These are phyloP conservation scores for Colletotrichum neosansevieriae DNA, from an alignment of 2,329 filamentous ascomycete genomes.

Conservation along the genomic window DNA sequence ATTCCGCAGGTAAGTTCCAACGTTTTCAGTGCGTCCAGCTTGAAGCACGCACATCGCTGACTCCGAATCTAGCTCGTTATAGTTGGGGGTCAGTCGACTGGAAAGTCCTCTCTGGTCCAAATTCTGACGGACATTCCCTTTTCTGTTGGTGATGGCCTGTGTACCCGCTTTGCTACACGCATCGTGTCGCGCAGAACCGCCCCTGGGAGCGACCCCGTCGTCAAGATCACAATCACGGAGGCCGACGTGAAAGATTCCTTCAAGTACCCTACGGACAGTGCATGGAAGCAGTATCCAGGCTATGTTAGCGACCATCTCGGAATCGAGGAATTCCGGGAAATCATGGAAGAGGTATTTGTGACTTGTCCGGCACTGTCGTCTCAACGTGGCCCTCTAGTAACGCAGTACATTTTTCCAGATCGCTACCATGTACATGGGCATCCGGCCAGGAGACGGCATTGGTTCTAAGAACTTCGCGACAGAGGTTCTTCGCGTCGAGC, in stretches of 20 bases:
- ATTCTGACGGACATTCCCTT: slow-evolving; percentile 54
- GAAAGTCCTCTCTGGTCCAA: slow-evolving; percentile 53
- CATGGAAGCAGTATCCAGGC: slow-evolving; percentile 43
- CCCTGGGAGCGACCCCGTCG: slow-evolving; percentile 45
- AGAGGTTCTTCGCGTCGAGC: slow-evolving; percentile 53
- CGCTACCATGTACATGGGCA: slow-evolving; percentile 48
- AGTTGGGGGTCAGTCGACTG: slow-evolving; percentile 52
- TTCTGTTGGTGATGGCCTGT: slow-evolving; percentile 47
- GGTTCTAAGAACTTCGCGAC: slow-evolving; percentile 51
- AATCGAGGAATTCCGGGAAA: slow-evolving; percentile 45
- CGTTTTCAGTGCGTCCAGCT: neutral
- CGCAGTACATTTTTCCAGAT: slow-evolving; percentile 40
- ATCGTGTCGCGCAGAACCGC: slow-evolving; percentile 52
- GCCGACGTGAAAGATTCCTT: slow-evolving; percentile 44
- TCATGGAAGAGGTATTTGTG: slow-evolving; percentile 50
- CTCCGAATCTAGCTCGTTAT: slow-evolving; percentile 48
- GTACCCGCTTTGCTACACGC: slow-evolving; percentile 53
- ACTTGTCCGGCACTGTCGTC: neutral
- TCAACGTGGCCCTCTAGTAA: neutral
- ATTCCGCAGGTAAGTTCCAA: slow-evolving; percentile 49
- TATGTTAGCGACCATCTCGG: slow-evolving; percentile 44
- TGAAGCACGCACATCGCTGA: neutral
- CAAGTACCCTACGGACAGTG: slow-evolving; percentile 37
- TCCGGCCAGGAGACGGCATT: slow-evolving; percentile 42
- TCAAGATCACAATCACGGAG: slow-evolving; percentile 48